phyloP scores from a whole-genome alignment of 352 stramenopile genomes.

The Phytophthora boehmeriae region DNA sequence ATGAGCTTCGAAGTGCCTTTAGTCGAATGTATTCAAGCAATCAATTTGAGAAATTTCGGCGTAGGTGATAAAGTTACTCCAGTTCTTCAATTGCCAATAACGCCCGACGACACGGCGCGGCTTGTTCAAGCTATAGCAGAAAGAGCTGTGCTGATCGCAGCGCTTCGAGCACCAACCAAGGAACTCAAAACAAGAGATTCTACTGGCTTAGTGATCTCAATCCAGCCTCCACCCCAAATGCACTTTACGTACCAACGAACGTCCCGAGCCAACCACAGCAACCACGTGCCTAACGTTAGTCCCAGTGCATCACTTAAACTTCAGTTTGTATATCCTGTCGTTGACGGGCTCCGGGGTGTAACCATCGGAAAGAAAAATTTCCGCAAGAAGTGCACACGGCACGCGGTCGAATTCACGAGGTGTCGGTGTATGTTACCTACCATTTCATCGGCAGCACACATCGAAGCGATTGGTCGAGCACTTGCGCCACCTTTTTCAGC shows the following conservation, averaged over 20 bases:
- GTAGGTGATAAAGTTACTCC: slow-evolving; percentile 27
- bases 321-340: slow-evolving; percentile 49
- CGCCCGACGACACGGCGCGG: slow-evolving; percentile 39
- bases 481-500: slow-evolving; percentile 29
- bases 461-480: slow-evolving; percentile 57
- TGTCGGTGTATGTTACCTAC: slow-evolving; percentile 71
- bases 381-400: slow-evolving; percentile 62
- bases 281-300: neutral
- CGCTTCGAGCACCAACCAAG: slow-evolving; percentile 57
- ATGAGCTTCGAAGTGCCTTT: slow-evolving; percentile 26
- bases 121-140: slow-evolving; percentile 46
- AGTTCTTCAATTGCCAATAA: slow-evolving; percentile 38
- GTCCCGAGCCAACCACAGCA: neutral
- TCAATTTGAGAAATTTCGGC: slow-evolving; percentile 56
- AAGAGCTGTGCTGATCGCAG: slow-evolving; percentile 38
- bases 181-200: slow-evolving; percentile 52
- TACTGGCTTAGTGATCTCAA: slow-evolving; percentile 41
- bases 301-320: neutral
- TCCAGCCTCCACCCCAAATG: slow-evolving; percentile 52
- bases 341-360: slow-evolving; percentile 52
- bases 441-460: slow-evolving; percentile 51
- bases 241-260: slow-evolving; percentile 42
- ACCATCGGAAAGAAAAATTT: slow-evolving; percentile 56
- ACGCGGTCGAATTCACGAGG: slow-evolving; percentile 57
- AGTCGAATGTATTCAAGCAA: slow-evolving; percentile 55